A percentile compares a stretch with the other conserved stretches of the same genome.
phyloP scores from a whole-genome alignment of 306 rosid genomes.

The Cucurbita argyrosperma region DNA sequence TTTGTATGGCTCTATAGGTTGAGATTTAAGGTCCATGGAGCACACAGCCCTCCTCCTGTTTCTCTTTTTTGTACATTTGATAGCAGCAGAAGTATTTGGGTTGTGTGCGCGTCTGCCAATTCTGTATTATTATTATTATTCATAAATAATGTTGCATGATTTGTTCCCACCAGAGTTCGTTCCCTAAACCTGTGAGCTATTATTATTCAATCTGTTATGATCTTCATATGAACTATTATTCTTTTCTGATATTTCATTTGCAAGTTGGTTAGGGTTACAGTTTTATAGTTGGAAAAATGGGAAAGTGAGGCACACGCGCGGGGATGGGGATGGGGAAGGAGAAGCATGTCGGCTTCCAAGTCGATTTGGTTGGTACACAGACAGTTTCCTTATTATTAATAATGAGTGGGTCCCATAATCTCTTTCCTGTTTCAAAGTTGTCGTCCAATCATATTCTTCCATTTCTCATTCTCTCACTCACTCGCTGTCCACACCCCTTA shows the following conservation, averaged over 20 bases:
- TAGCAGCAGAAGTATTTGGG: slow-evolving; percentile 45
- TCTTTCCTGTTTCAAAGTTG: background rate
- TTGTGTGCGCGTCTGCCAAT: slow-evolving; percentile 47
- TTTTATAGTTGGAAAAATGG: too few relatives aligned
- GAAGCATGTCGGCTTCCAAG: background rate
- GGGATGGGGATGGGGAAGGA: background rate
- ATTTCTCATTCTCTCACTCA: background rate
- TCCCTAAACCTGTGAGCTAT: slow-evolving; percentile 8
- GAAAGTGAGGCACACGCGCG: background rate
- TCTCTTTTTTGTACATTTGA: slow-evolving; percentile 66
- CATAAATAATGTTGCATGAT: slow-evolving; percentile 72
- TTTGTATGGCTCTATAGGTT: slow-evolving; percentile 29
- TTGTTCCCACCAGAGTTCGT: slow-evolving; percentile 34
- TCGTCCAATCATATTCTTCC: background rate
- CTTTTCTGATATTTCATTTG: background rate
- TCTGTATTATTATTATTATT: slow-evolving; percentile 34
- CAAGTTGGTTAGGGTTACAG: too few relatives aligned
- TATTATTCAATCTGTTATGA: background rate
- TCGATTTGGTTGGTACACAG: slow-evolving; percentile 2
- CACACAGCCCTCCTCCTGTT: slow-evolving; percentile 20
- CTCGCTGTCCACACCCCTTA: background rate
- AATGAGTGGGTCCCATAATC: background rate
- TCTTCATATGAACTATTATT: background rate
- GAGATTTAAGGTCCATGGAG: slow-evolving; percentile 24
- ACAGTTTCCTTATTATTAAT: background rate